Base-by-base conservation (phyloP, 306 rosid genomes). In the Ormosia emarginata region DNA sequence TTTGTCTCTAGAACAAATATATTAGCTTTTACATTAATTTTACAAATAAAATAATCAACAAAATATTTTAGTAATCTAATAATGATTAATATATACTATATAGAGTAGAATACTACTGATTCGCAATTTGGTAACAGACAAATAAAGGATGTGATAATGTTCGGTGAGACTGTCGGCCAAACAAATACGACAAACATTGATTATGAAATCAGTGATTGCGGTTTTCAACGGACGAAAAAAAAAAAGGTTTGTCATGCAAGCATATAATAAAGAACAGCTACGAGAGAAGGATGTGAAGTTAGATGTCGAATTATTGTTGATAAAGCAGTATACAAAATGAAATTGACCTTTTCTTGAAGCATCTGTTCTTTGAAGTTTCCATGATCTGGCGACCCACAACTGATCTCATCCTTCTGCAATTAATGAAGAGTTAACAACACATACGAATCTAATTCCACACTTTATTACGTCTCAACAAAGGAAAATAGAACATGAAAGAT, bases 131-230 rank as follows among this genome's bases (percentile, higher is more conserved):
- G 40, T 15, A 37, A 39, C 18, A n/a, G 44, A 79, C 10, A 40
- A 17, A 33, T 64, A 55, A 40, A 71, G 55, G 47, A 33, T 36
- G 52, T 65, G 77, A 79, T 63, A 71, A 65, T 3, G 83, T 72
- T 78, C 5, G 83, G 80, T 55, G 56, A 71, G 40, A 41, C 72
- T 78, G 83, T 83, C 83, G 75, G 65, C 37, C 15, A 6, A 52
- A 62, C 1, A 30, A 81, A 63, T 3, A 73, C 53, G 37, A 63
- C 29, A 24, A 66, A 78, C 41, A 12, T 59, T 33, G 41, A 58
- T 15, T 57, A 12, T 46, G 47, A 59, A 34, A n/a, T 58, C 34
- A 7, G 61, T 70, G 86, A 67, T 53, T 39, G 79, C 6, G 79
- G 68, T 47, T 24, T 58, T 46, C 67, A 10, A 66, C 18, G 6